These are phyloP conservation scores for Epichloe hybrida DNA, from an alignment of 2,329 filamentous ascomycete genomes.

Conservation along the genomic window DNA sequence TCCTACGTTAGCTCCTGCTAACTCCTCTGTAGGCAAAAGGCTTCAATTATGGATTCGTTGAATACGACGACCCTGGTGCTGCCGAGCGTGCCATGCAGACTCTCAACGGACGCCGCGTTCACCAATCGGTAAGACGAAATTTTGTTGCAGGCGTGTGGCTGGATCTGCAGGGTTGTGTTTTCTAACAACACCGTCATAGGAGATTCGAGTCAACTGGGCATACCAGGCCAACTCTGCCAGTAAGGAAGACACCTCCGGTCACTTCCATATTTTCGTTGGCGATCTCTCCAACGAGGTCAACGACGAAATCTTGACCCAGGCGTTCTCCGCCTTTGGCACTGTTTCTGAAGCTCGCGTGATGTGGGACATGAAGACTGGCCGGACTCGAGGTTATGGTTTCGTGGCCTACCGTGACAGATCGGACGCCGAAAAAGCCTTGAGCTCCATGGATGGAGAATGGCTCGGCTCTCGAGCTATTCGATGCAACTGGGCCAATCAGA, in stretches of 20 bases:
- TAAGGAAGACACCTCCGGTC: slow-evolving; percentile 96
- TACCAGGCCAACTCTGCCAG: slow-evolving; percentile 90
- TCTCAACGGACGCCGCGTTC: slow-evolving; percentile 85
- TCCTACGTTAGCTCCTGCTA: slow-evolving; percentile 4
- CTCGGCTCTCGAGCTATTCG: slow-evolving; percentile 94
- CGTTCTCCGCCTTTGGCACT: slow-evolving; percentile 88
- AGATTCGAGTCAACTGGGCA: slow-evolving; percentile 98
- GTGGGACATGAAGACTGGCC: slow-evolving; percentile 99
- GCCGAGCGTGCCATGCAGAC: slow-evolving; percentile 97
- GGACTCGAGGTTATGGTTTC: slow-evolving; percentile 94
- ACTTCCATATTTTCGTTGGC: slow-evolving; percentile 98
- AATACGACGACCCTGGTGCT: slow-evolving; percentile 94
- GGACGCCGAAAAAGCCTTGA: slow-evolving; percentile 91
- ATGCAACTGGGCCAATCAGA: slow-evolving; percentile 99
- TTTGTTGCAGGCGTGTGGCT: neutral
- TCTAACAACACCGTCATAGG: slow-evolving; percentile 36
- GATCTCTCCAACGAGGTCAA: slow-evolving; percentile 98
- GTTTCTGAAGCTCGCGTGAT: slow-evolving; percentile 97
- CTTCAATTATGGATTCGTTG: slow-evolving; percentile 97
- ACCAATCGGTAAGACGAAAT: slow-evolving; percentile 61
- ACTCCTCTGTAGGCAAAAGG: slow-evolving; percentile 62
- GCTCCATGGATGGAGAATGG: slow-evolving; percentile 98
- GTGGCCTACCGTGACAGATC: slow-evolving; percentile 89
- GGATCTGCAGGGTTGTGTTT: neutral
- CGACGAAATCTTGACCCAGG: slow-evolving; percentile 83